Percentiles rank a stretch among this genome's conserved stretches.
phyloP scores from a whole-genome alignment of 2,329 filamentous ascomycete genomes.

The Thielaviopsis populi region DNA sequence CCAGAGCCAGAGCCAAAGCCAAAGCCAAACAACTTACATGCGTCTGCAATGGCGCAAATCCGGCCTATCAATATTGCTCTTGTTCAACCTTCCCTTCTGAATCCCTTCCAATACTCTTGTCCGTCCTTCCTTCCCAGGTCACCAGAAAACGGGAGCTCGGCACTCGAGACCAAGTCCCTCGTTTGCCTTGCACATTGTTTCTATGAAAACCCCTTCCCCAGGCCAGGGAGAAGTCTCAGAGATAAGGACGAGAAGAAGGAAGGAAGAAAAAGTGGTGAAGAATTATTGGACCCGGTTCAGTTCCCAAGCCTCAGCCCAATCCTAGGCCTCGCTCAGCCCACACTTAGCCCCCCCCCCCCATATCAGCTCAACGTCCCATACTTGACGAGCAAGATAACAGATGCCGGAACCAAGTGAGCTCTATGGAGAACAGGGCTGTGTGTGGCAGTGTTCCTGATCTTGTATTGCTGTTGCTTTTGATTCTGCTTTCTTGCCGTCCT shows the following conservation, averaged over 20 bases:
- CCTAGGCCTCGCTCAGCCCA: no score
- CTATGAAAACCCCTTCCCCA: no score
- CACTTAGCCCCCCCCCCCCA: background rate
- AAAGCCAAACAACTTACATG: background rate
- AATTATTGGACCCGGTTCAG: background rate
- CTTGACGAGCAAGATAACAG: background rate
- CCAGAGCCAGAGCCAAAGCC: background rate
- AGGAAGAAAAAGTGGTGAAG: background rate
- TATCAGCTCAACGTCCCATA: background rate
- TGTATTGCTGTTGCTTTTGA: background rate
- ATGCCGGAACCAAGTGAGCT: background rate
- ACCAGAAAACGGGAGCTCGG: background rate
- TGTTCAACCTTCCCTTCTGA: background rate
- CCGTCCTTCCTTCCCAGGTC: background rate
- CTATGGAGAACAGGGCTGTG: background rate
- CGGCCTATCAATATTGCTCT: background rate
- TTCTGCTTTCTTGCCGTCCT: background rate
- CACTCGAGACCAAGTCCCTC: background rate
- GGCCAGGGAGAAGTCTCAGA: constrained; percentile 8
- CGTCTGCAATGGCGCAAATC: background rate
- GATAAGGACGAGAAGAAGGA: constrained; percentile 5
- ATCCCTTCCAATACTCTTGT: background rate
- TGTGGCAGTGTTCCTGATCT: background rate
- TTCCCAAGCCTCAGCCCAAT: background rate
- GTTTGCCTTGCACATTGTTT: background rate